Evolutionary conservation across 768 basidiomycete species (phyloP).

Genomic region (Astraeus odoratus): DNA sequence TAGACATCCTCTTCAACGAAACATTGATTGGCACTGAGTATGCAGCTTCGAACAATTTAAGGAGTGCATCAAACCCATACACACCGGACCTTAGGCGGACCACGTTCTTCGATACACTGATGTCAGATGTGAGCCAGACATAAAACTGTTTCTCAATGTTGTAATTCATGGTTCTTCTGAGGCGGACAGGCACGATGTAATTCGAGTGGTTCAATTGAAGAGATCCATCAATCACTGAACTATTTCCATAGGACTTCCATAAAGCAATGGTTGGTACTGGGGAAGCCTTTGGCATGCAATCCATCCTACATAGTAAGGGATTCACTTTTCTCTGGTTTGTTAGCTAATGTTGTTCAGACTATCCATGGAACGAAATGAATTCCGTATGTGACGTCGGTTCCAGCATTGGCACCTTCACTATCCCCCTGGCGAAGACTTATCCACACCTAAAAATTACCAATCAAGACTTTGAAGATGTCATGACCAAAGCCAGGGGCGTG

Average conservation of each 20-base stretch:
- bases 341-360: constrained; percentile 6
- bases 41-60: too few relatives aligned
- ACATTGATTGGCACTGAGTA: too few relatives aligned
- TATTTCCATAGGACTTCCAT: constrained; percentile 14
- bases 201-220: neutral
- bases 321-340: neutral
- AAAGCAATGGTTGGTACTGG: constrained; percentile 18
- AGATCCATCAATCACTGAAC: neutral
- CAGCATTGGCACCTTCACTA: neutral
- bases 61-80: too few relatives aligned
- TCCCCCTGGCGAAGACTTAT: neutral
- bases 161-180: too few relatives aligned
- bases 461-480: neutral
- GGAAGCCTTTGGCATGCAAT: constrained; percentile 16
- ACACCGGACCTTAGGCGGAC: too few relatives aligned
- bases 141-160: too few relatives aligned
- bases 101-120: too few relatives aligned
- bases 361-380: neutral
- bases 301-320: constrained; percentile 5
- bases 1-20: constrained; percentile 13
- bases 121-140: too few relatives aligned
- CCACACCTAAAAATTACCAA: neutral
- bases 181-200: neutral
- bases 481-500: neutral
- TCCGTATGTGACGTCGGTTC: neutral